Percentiles rank a stretch among this genome's conserved stretches.
phyloP scores from a whole-genome alignment of 352 stramenopile genomes.

The Globisporangium radiosum region DNA sequence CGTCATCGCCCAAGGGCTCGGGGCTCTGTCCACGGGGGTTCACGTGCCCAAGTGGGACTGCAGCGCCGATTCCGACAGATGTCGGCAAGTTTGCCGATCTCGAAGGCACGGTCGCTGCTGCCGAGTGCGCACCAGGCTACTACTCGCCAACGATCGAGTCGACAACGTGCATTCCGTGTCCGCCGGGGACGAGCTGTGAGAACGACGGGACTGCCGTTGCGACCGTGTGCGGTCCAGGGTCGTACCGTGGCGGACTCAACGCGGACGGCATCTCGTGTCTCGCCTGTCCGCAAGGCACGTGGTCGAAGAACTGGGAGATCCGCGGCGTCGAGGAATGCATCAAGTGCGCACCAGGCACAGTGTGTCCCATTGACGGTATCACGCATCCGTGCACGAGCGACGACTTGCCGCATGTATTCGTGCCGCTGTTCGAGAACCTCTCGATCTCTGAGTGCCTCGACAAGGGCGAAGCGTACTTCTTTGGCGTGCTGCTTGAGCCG shows the following conservation, averaged over 20 bases:
- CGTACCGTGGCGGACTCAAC: conserved; percentile 83
- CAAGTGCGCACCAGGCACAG: conserved; percentile 86
- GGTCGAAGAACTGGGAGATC: conserved; percentile 98
- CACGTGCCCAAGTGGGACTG: conserved; percentile 91
- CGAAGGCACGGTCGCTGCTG: conserved; percentile 87
- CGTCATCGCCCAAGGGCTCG: conserved; percentile 87
- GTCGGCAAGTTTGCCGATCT: conserved; percentile 89
- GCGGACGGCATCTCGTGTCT: conserved; percentile 89
- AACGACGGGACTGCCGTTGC: conserved; percentile 86
- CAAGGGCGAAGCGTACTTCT: conserved; percentile 84
- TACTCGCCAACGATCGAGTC: conserved; percentile 96
- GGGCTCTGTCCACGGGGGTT: conserved; percentile 93
- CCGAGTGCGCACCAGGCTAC: conserved; percentile 91
- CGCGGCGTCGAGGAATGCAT: conserved; percentile 91
- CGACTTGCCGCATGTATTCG: conserved; percentile 93
- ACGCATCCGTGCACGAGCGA: conserved; percentile 87
- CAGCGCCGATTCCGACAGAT: conserved; percentile 89
- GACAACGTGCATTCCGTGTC: conserved; percentile 88
- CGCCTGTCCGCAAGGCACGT: conserved; percentile 92
- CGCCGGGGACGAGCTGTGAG: conserved; percentile 88
- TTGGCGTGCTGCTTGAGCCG: conserved; percentile 91
- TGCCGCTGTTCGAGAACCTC: conserved; percentile 73
- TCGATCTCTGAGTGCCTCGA: conserved; percentile 88
- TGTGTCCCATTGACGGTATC: conserved; percentile 94
- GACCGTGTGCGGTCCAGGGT: conserved; percentile 89